A percentile compares a stretch with the other conserved stretches of the same genome.
Conservation (phyloP, 495 filamentous ascomycete species). For the Podospora pseudopauciseta region DNA sequence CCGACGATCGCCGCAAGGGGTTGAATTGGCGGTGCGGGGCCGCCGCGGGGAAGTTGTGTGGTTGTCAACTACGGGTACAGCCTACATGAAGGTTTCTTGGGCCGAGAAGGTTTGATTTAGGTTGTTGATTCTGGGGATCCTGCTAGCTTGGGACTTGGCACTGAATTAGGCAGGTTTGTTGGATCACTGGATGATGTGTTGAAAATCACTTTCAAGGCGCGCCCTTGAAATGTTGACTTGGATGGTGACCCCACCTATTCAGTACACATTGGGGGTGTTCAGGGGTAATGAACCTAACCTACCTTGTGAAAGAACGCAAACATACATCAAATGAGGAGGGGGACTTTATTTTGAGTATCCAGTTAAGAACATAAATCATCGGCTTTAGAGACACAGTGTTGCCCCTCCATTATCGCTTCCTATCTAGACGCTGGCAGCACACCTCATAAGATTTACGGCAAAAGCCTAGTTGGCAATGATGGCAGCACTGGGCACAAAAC, state of each 20-base stretch:
- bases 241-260: neutral
- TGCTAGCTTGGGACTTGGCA: neutral
- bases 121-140: neutral
- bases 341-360: no score
- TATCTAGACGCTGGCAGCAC: neutral
- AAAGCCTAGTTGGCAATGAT: constrained; percentile 60
- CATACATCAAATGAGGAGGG: no score
- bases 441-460: neutral
- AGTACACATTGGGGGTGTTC: neutral
- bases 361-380: no score
- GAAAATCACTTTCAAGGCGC: neutral
- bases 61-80: no score
- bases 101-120: neutral
- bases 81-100: neutral
- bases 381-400: neutral
- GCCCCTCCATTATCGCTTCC: neutral
- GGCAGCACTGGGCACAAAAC: constrained; percentile 81
- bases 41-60: neutral
- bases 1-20: neutral
- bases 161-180: neutral
- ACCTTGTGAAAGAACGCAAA: no score
- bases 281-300: neutral
- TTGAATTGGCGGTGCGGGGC: neutral
- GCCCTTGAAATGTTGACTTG: neutral
- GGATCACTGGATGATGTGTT: no score